A percentile compares a stretch with the other conserved stretches of the same genome.
These are phyloP conservation scores for Oryza punctata DNA, from an alignment of 176 grass and related monocot genomes.

Conservation along the genomic window DNA sequence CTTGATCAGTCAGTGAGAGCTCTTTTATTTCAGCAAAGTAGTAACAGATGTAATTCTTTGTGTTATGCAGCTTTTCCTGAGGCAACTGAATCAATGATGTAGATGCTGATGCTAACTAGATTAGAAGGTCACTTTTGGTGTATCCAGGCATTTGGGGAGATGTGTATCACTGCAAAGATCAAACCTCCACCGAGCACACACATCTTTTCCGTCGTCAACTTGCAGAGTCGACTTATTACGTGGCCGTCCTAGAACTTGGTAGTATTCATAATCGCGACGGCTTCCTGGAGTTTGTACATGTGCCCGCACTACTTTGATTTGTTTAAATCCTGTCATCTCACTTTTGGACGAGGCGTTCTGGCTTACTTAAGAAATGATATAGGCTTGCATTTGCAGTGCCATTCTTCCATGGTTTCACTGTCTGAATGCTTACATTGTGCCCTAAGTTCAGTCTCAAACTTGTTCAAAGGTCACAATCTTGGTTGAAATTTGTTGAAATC, in stretches of 20 bases:
- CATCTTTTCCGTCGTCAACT: constrained; percentile 13
- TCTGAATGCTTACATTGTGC: constrained; percentile 24
- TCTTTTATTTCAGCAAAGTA: not conserved
- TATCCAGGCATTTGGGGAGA: constrained; percentile 27
- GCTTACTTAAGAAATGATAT: constrained; percentile 42
- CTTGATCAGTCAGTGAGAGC: not conserved
- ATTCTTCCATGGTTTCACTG: constrained; percentile 20
- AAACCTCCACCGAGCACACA: constrained; percentile 14
- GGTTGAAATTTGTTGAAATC: not conserved
- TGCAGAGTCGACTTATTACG: constrained; percentile 28
- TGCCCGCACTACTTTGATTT: constrained; percentile 22
- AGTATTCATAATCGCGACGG: constrained; percentile 13
- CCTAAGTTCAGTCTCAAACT: not conserved
- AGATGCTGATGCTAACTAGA: constrained; percentile 49
- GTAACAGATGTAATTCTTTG: constrained; percentile 24
- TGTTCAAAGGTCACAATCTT: not conserved
- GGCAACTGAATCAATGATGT: constrained; percentile 27
- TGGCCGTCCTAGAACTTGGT: constrained; percentile 18
- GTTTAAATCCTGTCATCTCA: constrained; percentile 17
- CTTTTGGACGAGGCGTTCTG: constrained; percentile 20
- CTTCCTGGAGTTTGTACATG: constrained; percentile 43
- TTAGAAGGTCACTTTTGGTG: constrained; percentile 39
- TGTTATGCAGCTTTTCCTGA: constrained; percentile 49
- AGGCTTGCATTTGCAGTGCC: constrained; percentile 33
- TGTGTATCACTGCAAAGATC: constrained; percentile 24